Evolutionary conservation across 805 yeast species (phyloP), one percentile per base, ranked within the genome.

Genomic region (Teunomyces pallodes): DNA sequence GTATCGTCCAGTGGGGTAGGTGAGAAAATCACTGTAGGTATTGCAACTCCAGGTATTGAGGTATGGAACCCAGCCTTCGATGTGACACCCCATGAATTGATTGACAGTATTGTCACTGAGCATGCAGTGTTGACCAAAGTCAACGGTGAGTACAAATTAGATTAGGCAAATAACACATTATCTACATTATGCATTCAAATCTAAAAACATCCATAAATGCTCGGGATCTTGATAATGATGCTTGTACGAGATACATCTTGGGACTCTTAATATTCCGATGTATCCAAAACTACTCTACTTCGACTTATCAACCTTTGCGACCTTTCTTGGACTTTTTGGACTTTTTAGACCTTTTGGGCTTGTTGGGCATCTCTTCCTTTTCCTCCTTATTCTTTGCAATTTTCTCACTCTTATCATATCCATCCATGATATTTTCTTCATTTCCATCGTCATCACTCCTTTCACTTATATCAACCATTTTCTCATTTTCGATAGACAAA

Each of bases 21-120:
- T 47, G 62, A 67, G 39, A 60, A 72, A 49, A 28, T 77, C 1
- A 82, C 82, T 14, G 86, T 90, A 10, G 86, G 87, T 35, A 79
- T 86, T 49, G 96, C 97, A 1, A 94, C 98, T 3, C 86, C 87
- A 1, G 87, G 86, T 0, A 85, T 91, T 29, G 70, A 76, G 4
- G 96, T 90, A 1, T 92, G 97, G 97, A 94, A 94, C 60, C 99
- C 99, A 0, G 86, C 97, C 0, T 92, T 92, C 60, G 99, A 92
- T 61, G 90, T 94, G 12, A 90, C 98, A 3, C 96, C 96, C 0
- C 83, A 84, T 58, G 77, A 76, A 40, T 70, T 86, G 33, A 90
- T 92, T 46, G 97, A 90, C 61, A 87, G 90, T 50, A 90, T 94
- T 50, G 89, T 92, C 31, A 92, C 97, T 0, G 98, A 92, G 67